Conservation (phyloP, 148 eudicot genomes). For the Euryodendron excelsum region DNA sequence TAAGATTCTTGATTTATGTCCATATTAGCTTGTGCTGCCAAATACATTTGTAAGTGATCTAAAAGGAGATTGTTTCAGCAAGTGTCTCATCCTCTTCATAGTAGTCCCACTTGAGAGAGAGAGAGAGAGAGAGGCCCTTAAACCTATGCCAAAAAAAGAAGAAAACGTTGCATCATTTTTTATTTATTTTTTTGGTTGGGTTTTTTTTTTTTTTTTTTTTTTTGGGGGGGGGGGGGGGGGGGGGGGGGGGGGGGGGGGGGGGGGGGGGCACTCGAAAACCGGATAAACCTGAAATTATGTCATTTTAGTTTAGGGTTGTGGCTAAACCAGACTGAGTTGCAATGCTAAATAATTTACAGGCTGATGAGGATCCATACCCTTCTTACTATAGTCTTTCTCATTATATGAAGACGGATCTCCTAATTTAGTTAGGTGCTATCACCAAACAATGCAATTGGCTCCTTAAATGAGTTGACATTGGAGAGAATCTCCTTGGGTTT, state of each 20-base stretch:
- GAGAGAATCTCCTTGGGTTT: neutral
- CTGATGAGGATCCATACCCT: neutral
- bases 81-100: neutral
- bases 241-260: too few relatives aligned
- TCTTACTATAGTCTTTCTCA: neutral
- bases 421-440: neutral
- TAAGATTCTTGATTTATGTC: too few relatives aligned
- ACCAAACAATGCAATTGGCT: slow-evolving; percentile 4
- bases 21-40: neutral
- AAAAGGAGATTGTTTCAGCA: neutral
- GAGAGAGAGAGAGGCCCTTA: neutral
- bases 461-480: neutral
- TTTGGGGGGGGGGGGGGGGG: too few relatives aligned
- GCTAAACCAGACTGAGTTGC: neutral
- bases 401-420: neutral
- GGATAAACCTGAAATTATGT: neutral
- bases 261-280: neutral
- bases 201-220: too few relatives aligned
- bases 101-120: neutral
- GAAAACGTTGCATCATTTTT: neutral
- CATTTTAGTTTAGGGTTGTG: neutral
- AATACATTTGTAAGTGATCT: neutral
- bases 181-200: too few relatives aligned
- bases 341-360: neutral
- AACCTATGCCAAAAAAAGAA: neutral